Conservation (phyloP, 371 early-diverging fungal genomes). For the Mucor piriformis region DNA sequence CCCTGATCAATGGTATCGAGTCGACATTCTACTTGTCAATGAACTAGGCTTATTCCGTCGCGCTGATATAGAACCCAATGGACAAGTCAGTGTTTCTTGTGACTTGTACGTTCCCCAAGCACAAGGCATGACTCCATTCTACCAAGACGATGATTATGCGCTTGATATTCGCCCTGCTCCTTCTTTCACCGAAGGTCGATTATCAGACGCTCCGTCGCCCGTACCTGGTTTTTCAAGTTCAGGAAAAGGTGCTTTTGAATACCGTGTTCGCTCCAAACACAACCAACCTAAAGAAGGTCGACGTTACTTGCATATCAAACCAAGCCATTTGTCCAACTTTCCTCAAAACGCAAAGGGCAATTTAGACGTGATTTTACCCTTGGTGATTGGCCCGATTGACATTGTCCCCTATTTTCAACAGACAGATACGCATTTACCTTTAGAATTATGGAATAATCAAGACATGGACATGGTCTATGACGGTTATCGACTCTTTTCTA, state of each 20-base stretch:
- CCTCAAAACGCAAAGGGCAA: slow-evolving; percentile 3
- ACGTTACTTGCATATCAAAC: slow-evolving; percentile 25
- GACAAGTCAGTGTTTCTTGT: slow-evolving; percentile 31
- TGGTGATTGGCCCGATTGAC: slow-evolving; percentile 51
- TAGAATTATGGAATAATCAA: slow-evolving; percentile 35
- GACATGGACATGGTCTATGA: slow-evolving; percentile 35
- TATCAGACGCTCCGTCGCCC: neutral
- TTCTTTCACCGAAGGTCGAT: slow-evolving; percentile 9
- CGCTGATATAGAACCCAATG: slow-evolving; percentile 42
- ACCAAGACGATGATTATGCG: slow-evolving; percentile 9
- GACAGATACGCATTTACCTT: slow-evolving; percentile 13
- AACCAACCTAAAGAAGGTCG: neutral
- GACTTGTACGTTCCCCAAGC: slow-evolving; percentile 15
- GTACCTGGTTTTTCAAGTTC: slow-evolving; percentile 45
- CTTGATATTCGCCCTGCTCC: slow-evolving; percentile 20
- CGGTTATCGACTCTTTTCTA: slow-evolving; percentile 38
- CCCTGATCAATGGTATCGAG: slow-evolving; percentile 41
- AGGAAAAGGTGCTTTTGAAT: slow-evolving; percentile 55
- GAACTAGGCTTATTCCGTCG: slow-evolving; percentile 48
- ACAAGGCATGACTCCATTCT: slow-evolving; percentile 16
- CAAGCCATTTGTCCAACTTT: slow-evolving; percentile 11
- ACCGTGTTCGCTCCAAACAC: slow-evolving; percentile 30
- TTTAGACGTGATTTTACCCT: slow-evolving; percentile 33
- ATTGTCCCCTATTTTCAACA: slow-evolving; percentile 7
- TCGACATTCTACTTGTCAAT: slow-evolving; percentile 46